A percentile compares a stretch with the other conserved stretches of the same genome.
phyloP scores from a whole-genome alignment of 495 filamentous ascomycete genomes.

The Melanomma pulvis-pyrius region DNA sequence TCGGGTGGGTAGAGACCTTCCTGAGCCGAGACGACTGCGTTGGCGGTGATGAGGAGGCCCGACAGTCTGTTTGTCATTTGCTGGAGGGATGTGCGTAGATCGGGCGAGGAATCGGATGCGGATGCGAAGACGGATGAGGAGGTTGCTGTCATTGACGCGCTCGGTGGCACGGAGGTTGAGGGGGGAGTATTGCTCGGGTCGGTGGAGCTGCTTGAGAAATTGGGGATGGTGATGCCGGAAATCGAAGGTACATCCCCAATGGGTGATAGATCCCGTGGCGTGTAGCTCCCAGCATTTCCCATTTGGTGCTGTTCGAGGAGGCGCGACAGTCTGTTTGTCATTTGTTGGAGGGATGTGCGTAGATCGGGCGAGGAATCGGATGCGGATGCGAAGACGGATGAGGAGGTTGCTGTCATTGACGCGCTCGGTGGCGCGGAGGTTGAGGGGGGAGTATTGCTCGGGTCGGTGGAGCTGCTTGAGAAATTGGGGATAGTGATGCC shows the following conservation, averaged over 20 bases:
- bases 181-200: not conserved
- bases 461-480: not conserved
- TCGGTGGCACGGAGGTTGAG: not conserved
- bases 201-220: not conserved
- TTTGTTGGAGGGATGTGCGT: slow-evolving; percentile 1
- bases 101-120: not conserved
- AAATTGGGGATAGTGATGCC: not conserved
- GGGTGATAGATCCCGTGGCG: not conserved
- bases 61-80: not conserved
- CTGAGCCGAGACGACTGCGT: not conserved
- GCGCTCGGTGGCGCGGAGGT: not conserved
- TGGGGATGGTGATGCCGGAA: not conserved
- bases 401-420: not conserved
- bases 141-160: not conserved
- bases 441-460: not conserved
- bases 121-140: not conserved
- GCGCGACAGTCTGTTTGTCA: not conserved
- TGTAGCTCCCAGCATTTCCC: not conserved
- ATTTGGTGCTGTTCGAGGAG: not conserved
- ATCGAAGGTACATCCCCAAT: not conserved
- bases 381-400: not conserved
- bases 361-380: not conserved
- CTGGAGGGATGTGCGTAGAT: not conserved
- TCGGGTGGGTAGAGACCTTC: not conserved
- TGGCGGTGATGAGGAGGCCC: not conserved